Percentiles rank a stretch among this genome's conserved stretches.
phyloP scores from a whole-genome alignment of 192 early-diverging fungal genomes.

The Podochytrium sp. region DNA sequence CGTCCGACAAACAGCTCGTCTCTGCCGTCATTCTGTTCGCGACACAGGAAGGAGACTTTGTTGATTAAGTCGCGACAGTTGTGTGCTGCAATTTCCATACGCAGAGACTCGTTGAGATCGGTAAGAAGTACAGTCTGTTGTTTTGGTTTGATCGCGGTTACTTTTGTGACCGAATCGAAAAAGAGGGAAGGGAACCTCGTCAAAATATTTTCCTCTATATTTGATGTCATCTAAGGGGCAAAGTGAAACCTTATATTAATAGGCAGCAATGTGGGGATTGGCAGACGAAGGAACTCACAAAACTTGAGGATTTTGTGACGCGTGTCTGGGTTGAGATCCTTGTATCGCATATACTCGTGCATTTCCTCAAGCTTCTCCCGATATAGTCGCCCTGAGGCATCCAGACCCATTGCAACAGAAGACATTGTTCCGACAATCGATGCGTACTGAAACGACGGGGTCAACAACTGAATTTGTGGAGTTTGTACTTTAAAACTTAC shows the following conservation, averaged over 20 bases:
- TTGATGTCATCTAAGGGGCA: conserved; percentile 40
- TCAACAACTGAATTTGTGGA: not conserved
- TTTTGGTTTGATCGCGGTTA: no score
- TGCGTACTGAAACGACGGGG: not conserved
- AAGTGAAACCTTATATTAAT: no score
- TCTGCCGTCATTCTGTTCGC: conserved; percentile 30
- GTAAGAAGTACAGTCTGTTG: conserved; percentile 13
- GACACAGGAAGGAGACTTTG: conserved; percentile 32
- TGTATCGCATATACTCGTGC: conserved; percentile 30
- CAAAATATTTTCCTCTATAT: conserved; percentile 23
- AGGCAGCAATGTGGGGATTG: no score
- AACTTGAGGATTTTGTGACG: conserved; percentile 31
- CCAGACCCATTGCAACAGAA: conserved; percentile 22
- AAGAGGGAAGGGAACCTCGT: conserved; percentile 2
- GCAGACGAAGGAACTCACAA: no score
- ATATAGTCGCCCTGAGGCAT: conserved; percentile 32
- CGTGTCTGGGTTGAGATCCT: conserved; percentile 11
- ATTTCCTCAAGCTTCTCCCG: conserved; percentile 33
- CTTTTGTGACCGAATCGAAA: no score
- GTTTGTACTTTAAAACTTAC: no score
- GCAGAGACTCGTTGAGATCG: conserved; percentile 30
- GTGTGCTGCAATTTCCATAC: conserved; percentile 35
- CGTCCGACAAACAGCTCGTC: conserved; percentile 33
- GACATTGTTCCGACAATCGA: conserved; percentile 18
- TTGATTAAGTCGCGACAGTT: conserved; percentile 31